Evolutionary conservation across 768 basidiomycete genomes (phyloP), one percentile per base, ranked within the genome.

Genomic region (Pleurotus cornucopiae): DNA sequence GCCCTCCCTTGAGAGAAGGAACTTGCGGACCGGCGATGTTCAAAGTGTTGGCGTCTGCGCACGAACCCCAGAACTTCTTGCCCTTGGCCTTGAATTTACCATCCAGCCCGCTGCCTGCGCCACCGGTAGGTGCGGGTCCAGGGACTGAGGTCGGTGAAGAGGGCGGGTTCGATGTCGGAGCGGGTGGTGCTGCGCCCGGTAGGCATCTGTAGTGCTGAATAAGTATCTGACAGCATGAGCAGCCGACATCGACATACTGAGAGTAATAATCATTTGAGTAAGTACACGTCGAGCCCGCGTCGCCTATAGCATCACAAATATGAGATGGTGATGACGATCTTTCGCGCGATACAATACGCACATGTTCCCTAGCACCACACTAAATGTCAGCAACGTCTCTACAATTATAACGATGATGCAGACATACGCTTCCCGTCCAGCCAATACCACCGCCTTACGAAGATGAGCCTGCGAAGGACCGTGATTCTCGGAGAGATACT

Each of bases 11-110:
- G 59, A 61, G 4, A 49, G 54, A n/a, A 54, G 49, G 41, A 26
- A 57, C 62, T 16, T 20, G 71, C 30, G 30, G 30, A 34, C 66
- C 64, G 48, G 72, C 64, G 61, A 63, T 70, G 56, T 66, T 67
- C 40, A 71, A 64, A 46, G 65, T 68, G 57, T 58, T 63, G 49
- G 62, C 62, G 58, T 62, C 69, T 46, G 61, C 73, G 60, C 59
- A 67, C 52, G 68, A 66, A 26, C 69, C 70, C 68, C 69, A 72
- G 67, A 70, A 72, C 44, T 67, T 67, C 63, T 68, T 71, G 54
- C 71, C 70, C 49, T 69, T 69, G 21, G 64, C 63, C 26, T 63
- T 61, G 53, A 71, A 67, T 41, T 68, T 67, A 25, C 56, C 63
- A 56, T 71, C 63, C 4, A 72, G 65, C 12, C 67, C 67, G 16